Percentiles rank a stretch among this genome's conserved stretches.
Evolutionary conservation across 2,329 filamentous ascomycete species (phyloP).

Genomic region (Verticillium albo-atrum): DNA sequence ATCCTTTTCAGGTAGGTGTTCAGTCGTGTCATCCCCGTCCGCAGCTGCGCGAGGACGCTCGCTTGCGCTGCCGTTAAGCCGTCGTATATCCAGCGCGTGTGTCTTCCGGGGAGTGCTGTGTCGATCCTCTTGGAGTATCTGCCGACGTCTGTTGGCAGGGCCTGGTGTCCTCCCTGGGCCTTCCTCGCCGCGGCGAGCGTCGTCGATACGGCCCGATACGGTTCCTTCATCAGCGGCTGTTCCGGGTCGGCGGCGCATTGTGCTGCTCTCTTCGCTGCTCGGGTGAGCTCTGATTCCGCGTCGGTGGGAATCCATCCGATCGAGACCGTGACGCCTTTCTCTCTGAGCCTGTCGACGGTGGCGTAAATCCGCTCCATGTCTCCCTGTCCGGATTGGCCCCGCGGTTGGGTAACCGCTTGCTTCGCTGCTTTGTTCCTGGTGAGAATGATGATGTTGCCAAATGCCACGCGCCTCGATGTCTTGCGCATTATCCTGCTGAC

Average conservation of each 20-base stretch:
- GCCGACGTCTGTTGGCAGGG: slow-evolving; percentile 12
- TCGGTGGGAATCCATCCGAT: background rate
- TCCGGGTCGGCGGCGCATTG: too few relatives aligned
- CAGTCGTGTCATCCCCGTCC: slow-evolving; percentile 12
- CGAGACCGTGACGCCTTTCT: background rate
- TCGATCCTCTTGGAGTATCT: too few relatives aligned
- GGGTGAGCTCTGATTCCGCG: background rate
- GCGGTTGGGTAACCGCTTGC: background rate
- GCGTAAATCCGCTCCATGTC: background rate
- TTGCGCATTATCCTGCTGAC: background rate
- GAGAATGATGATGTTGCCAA: background rate
- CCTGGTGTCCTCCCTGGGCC: background rate
- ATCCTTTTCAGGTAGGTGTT: slow-evolving; percentile 10
- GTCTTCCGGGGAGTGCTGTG: too few relatives aligned
- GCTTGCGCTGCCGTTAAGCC: slow-evolving; percentile 11
- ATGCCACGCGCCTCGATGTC: background rate
- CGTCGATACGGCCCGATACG: background rate
- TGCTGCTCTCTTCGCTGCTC: background rate
- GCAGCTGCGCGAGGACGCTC: slow-evolving; percentile 12
- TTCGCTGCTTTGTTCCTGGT: background rate
- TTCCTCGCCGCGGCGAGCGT: background rate
- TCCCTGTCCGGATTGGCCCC: background rate
- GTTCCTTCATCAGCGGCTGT: background rate
- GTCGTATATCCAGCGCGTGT: slow-evolving; percentile 14
- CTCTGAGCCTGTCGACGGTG: background rate